Conservation (phyloP, 306 rosid genomes). For the Prunus armeniaca region DNA sequence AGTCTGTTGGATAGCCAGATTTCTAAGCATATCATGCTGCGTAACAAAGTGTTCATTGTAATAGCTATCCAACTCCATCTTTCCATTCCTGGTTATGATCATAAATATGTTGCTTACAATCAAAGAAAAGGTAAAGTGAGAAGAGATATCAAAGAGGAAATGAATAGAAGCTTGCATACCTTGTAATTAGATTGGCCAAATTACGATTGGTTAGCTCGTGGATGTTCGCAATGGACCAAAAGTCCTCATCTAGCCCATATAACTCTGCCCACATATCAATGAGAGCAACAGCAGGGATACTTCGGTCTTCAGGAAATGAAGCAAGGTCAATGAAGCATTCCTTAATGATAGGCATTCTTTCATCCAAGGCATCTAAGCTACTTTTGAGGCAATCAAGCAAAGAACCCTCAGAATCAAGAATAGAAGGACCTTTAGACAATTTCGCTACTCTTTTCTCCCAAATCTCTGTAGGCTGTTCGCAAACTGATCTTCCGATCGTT, state of each 20-base stretch:
- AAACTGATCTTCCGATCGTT: constrained; percentile 38
- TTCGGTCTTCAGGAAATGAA: constrained; percentile 58
- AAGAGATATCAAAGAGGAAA: background rate
- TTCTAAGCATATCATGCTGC: constrained; percentile 50
- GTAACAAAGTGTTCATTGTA: constrained; percentile 35
- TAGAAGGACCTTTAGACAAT: constrained; percentile 22
- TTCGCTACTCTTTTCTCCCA: constrained; percentile 28
- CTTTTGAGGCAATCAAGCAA: constrained; percentile 39
- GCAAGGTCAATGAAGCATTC: constrained; percentile 61
- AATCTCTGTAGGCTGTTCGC: background rate
- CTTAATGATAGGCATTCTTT: constrained; percentile 18
- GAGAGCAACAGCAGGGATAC: constrained; percentile 51
- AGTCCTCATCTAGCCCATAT: constrained; percentile 35
- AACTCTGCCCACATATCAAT: constrained; percentile 63
- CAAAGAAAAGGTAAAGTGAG: background rate
- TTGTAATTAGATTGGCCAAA: constrained; percentile 27
- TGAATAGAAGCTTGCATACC: background rate
- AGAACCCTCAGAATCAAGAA: constrained; percentile 17
- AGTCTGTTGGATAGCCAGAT: constrained; percentile 42
- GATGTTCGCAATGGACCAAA: constrained; percentile 33
- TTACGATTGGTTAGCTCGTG: constrained; percentile 25
- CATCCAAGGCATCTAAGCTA: constrained; percentile 32
- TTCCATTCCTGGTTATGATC: constrained; percentile 29
- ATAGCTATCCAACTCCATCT: constrained; percentile 27
- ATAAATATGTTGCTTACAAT: background rate